phyloP scores from a whole-genome alignment of 495 filamentous ascomycete species.

The Tuber umbilicatum region DNA sequence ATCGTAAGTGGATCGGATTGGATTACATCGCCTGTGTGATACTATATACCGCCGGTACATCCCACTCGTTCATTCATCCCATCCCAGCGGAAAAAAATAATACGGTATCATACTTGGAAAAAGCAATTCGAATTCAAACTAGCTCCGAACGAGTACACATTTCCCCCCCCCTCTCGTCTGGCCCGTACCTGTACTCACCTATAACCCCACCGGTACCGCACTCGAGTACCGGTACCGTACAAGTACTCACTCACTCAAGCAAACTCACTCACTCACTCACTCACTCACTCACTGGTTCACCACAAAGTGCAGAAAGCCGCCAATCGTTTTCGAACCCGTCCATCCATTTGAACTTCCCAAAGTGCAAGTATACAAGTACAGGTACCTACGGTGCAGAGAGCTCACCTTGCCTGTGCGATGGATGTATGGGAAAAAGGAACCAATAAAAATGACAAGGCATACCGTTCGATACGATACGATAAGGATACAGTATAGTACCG shows the following conservation, averaged over 20 bases:
- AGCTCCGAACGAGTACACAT: too few relatives aligned
- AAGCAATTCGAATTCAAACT: too few relatives aligned
- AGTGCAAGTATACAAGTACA: background rate
- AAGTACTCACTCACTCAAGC: constrained; percentile 25
- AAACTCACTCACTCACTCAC: background rate
- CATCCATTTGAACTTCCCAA: background rate
- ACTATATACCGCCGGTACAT: too few relatives aligned
- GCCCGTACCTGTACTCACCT: too few relatives aligned
- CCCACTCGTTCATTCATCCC: too few relatives aligned
- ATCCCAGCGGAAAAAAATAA: too few relatives aligned
- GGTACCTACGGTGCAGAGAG: background rate
- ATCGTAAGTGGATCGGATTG: too few relatives aligned
- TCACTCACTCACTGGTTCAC: background rate
- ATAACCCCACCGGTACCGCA: too few relatives aligned
- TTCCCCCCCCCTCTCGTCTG: too few relatives aligned
- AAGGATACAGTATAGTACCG: background rate
- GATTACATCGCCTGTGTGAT: too few relatives aligned
- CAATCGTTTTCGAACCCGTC: background rate
- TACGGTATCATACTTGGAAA: too few relatives aligned
- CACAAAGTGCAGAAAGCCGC: background rate
- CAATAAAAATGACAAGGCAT: background rate
- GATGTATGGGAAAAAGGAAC: background rate
- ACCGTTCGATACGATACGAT: background rate
- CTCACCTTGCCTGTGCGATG: background rate
- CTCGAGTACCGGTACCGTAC: background rate